A percentile compares a stretch with the other conserved stretches of the same genome.
These are phyloP conservation scores for Butyriboletus regius DNA, from an alignment of 1,284 basidiomycete genomes.

Conservation along the genomic window DNA sequence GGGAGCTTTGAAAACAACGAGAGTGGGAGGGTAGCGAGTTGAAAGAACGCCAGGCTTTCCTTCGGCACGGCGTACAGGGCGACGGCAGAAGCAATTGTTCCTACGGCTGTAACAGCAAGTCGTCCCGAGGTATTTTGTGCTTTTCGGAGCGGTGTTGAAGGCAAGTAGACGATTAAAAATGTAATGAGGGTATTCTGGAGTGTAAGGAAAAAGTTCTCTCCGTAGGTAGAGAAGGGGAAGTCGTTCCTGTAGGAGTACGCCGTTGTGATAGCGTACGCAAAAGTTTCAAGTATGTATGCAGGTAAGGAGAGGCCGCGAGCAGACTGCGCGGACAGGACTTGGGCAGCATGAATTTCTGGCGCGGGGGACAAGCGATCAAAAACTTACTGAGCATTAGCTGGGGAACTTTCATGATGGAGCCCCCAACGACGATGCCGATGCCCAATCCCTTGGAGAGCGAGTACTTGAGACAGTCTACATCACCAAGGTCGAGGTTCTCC, in stretches of 20 bases:
- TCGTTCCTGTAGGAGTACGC: constrained; percentile 77
- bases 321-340: constrained; percentile 59
- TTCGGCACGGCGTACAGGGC: constrained; percentile 49
- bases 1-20: constrained; percentile 81
- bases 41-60: constrained; percentile 54
- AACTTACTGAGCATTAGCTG: constrained; percentile 70
- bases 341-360: constrained; percentile 7
- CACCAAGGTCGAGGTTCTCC: constrained; percentile 79
- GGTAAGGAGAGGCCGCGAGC: constrained; percentile 78
- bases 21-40: constrained; percentile 75
- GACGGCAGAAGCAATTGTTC: constrained; percentile 38
- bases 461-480: constrained; percentile 82
- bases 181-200: constrained; percentile 79
- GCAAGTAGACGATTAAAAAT: constrained; percentile 68
- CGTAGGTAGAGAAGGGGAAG: constrained; percentile 93
- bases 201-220: constrained; percentile 85
- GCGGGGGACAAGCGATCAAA: background rate
- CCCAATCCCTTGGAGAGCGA: constrained; percentile 88
- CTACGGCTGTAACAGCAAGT: constrained; percentile 37
- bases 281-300: constrained; percentile 77
- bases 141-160: constrained; percentile 29
- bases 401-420: constrained; percentile 92
- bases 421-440: constrained; percentile 86
- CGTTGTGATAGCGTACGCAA: constrained; percentile 79
- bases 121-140: constrained; percentile 25